Evolutionary conservation across 129 eudicot species (phyloP), one percentile per base, ranked within the genome.

Genomic region (Flaveria linearis): DNA sequence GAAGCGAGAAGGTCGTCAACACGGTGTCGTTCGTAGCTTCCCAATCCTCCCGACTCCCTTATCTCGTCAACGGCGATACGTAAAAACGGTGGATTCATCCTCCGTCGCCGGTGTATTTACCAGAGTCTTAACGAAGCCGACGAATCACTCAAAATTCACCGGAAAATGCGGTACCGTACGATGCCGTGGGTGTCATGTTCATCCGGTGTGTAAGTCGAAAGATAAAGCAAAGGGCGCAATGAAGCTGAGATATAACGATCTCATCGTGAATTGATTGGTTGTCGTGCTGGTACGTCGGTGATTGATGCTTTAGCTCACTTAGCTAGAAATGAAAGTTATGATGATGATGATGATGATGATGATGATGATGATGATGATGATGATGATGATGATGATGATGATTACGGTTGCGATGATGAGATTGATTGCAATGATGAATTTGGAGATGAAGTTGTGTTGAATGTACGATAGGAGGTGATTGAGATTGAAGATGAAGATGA

Each of bases 91-190:
- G 0, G 77, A 73, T 36, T 69, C 96, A 1, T 46, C 91, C 30
- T 68, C 85, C 8, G 91, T 86, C 15, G 84, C 93, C 2, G 97
- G 96, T 9, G 3, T 82, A 12, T 89, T 89, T 85, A 51, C 85
- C 50, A 82, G 79, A 66, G 91, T 87, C 16, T 57, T 87, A 2
- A 10, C 69, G 10, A 87, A 84, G 81, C 97, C 97, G 25, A 89
- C 89, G 7, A 92, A 92, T 74, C 96, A 92, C 41, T 92, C 97
- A 18, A 86, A 92, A 76, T 87, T 87, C 74, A 89, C 97, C 8
- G 89, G 81, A 23, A 82, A 81, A 78, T 85, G 88, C 25, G 88
- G 78, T 3, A 79, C 72, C 8, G 64, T 87, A 26, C 75, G 60
- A 71, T 92, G 97, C 71, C 25, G 14, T 17, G 86, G 72, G 5